A percentile compares a stretch with the other conserved stretches of the same genome.
Evolutionary conservation across 202 grass and related monocot species (phyloP).

Genomic region (Bolboschoenoplectus hybrid): DNA sequence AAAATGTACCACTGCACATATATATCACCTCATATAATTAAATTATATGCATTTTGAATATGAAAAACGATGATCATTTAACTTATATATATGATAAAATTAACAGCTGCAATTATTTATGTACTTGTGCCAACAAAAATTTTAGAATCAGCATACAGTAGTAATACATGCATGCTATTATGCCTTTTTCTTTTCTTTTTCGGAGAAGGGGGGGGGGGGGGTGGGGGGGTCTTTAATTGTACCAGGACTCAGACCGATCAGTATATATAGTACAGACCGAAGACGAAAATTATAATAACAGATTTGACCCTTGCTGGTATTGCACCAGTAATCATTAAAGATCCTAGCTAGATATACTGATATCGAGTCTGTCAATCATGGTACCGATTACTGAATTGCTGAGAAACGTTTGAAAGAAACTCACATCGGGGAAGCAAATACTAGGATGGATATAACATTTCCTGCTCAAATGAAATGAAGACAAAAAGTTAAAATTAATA

Average conservation of each 20-base stretch:
- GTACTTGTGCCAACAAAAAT: not conserved
- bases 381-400: not conserved
- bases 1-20: slow-evolving; percentile 61
- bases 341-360: not conserved
- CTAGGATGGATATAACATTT: slow-evolving; percentile 86
- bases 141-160: not conserved
- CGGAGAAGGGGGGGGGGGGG: no score
- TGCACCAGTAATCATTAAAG: not conserved
- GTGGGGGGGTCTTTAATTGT: not conserved
- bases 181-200: no score
- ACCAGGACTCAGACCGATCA: not conserved
- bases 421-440: slow-evolving; percentile 86
- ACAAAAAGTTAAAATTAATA: not conserved
- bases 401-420: slow-evolving; percentile 28
- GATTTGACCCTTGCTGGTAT: not conserved
- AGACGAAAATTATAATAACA: not conserved
- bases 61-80: not conserved
- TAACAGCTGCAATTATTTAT: not conserved
- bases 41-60: not conserved
- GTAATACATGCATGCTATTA: no score
- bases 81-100: not conserved
- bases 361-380: not conserved
- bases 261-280: not conserved
- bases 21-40: not conserved
- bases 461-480: slow-evolving; percentile 42